Base-by-base conservation (phyloP, 345 rosid genomes). In the Ailanthus altissimus region DNA sequence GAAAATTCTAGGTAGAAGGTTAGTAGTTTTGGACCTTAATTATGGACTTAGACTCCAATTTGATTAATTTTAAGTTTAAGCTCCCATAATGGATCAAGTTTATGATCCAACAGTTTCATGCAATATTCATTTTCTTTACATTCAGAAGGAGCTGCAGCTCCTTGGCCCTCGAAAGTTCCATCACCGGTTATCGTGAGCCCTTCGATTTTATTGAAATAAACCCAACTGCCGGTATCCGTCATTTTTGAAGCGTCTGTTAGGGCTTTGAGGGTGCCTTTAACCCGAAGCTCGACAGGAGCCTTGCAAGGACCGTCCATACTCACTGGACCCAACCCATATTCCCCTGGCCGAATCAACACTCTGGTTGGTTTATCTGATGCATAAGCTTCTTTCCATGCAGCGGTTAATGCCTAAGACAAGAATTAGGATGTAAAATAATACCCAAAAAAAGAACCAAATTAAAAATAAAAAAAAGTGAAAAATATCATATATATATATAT, bases 141-240 rank as follows among this genome's bases (percentile, higher is more conserved):
- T 14, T 79, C 43, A 28, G 75, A 74, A 86, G 90, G 87, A 32
- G 84, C 87, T 25, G 64, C n/a, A 6, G 80, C 66, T 0, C 97
- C 93, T 73, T 86, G 85, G 23, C 96, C 97, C 26, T 93, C 91
- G 59, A 93, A 86, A 21, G 83, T 78, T 36, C 97, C 93, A 11
- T 85, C 84, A 2, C 93, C 96, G 10, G 78, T 73, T 42, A 91
- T 11, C 0, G 81, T 84, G 58, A 93, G 72, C 2, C 66, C 68
- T 14, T 85, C 72, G 3, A 93, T 50, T 57, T 78, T 59, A 15
- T 65, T 25, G 76, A 93, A 81, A 16, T 73, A 14, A 58, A 93
- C 64, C 96, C 96, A 93, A 62, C 80, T 81, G 49, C 76, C 76
- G 0, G 79, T 83, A 8, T 76, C 75, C 63, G 50, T 81, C 60